Conservation (phyloP, 306 rosid species). For the Cucurbita argyrosperma region DNA sequence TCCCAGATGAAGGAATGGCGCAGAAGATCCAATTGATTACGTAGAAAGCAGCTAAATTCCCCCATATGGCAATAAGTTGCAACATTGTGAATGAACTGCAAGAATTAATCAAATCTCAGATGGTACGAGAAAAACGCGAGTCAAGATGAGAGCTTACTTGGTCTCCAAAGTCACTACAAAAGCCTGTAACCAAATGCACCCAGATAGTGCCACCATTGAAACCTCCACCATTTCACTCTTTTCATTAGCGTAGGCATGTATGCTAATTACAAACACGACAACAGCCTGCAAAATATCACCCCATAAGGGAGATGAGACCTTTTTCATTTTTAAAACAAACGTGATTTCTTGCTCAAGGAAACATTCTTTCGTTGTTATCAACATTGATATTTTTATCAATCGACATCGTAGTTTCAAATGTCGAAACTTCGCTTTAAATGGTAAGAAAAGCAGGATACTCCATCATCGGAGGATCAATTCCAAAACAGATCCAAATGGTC, state of each 20-base stretch:
- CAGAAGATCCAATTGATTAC: conserved; percentile 80
- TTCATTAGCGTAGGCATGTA: conserved; percentile 82
- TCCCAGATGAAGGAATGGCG: conserved; percentile 85
- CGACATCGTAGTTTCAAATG: neutral
- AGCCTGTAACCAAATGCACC: conserved; percentile 98
- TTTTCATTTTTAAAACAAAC: neutral
- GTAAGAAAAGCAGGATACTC: too few species aligned
- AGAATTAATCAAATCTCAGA: conserved; percentile 19
- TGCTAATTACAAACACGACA: conserved; percentile 71
- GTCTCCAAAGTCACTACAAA: conserved; percentile 82
- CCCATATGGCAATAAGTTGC: conserved; percentile 92
- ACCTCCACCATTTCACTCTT: conserved; percentile 88
- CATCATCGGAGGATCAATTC: neutral
- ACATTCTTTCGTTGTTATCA: neutral
- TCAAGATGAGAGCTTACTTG: conserved; percentile 44
- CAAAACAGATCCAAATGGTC: neutral
- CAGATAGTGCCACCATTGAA: conserved; percentile 91
- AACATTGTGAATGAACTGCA: conserved; percentile 81
- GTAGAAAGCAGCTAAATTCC: conserved; percentile 75
- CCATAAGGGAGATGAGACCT: neutral
- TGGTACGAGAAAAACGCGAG: neutral
- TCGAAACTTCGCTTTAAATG: neutral
- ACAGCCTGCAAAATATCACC: conserved; percentile 45
- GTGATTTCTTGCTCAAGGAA: neutral
- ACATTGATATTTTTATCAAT: neutral